Evolutionary conservation across 2,329 filamentous ascomycete species (phyloP).

Genomic region (Epichloe festucae): DNA sequence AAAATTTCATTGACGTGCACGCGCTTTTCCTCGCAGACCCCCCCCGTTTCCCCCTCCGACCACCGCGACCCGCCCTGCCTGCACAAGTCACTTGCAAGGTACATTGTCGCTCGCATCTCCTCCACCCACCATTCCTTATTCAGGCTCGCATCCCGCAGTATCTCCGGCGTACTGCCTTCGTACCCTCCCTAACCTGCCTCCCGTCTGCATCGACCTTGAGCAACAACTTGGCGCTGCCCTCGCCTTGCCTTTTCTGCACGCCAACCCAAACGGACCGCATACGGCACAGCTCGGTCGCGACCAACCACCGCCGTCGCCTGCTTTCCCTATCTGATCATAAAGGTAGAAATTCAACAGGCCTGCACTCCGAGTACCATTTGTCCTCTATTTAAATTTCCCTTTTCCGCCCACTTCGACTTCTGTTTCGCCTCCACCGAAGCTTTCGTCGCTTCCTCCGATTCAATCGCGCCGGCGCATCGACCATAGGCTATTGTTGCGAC

Average conservation of each 20-base stretch:
- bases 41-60: conserved; percentile 10
- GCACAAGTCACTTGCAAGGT: conserved; percentile 12
- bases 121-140: neutral
- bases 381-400: neutral
- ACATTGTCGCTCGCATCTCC: conserved; percentile 1
- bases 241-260: neutral
- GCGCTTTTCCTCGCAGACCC: conserved; percentile 31
- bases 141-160: conserved; percentile 2
- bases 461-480: conserved; percentile 4
- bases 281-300: conserved; percentile 7
- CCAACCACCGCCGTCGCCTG: conserved; percentile 5
- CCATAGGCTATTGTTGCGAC: neutral
- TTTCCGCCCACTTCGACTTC: neutral
- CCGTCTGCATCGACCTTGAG: neutral
- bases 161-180: neutral
- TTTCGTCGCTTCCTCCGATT: neutral
- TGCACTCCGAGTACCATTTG: neutral
- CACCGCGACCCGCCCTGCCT: conserved; percentile 6
- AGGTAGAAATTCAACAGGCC: neutral
- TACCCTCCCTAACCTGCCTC: neutral
- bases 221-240: neutral
- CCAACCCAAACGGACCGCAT: conserved; percentile 1
- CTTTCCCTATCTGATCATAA: neutral
- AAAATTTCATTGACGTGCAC: conserved; percentile 32
- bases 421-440: neutral